Conservation (phyloP, 2,329 filamentous ascomycete species). For the Fusarium sororula region DNA sequence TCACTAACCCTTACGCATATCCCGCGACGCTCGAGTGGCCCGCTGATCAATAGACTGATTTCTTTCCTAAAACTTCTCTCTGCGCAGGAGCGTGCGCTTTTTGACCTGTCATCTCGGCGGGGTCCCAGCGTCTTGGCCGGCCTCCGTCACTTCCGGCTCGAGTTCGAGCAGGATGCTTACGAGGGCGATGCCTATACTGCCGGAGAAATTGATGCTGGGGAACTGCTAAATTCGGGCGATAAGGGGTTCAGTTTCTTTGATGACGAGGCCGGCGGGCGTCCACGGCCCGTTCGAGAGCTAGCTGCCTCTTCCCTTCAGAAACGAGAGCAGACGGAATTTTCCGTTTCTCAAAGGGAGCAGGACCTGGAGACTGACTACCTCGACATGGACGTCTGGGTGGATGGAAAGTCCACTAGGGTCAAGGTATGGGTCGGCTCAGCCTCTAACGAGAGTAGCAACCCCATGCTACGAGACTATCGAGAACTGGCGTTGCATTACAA, state of each 20-base stretch:
- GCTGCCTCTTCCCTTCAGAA: not conserved
- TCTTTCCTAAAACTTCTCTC: slow-evolving; percentile 58
- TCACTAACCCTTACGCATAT: slow-evolving; percentile 64
- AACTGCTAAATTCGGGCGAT: slow-evolving; percentile 53
- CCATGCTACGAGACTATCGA: slow-evolving; percentile 59
- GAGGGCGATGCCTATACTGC: slow-evolving; percentile 48
- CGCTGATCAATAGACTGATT: slow-evolving; percentile 57
- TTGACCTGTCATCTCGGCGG: slow-evolving; percentile 47
- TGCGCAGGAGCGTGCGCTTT: slow-evolving; percentile 59
- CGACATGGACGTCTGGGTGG: slow-evolving; percentile 37
- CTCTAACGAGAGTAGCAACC: slow-evolving; percentile 44
- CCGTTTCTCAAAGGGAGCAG: not conserved
- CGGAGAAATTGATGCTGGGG: slow-evolving; percentile 53
- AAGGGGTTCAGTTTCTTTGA: slow-evolving; percentile 58
- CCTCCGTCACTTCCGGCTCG: slow-evolving; percentile 62
- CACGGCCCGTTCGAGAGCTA: slow-evolving; percentile 8
- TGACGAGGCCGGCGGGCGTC: slow-evolving; percentile 17
- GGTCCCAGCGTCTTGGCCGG: slow-evolving; percentile 58
- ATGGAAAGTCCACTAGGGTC: slow-evolving; percentile 38
- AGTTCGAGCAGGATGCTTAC: slow-evolving; percentile 59
- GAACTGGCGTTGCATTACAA: slow-evolving; percentile 50
- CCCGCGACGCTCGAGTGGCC: slow-evolving; percentile 62
- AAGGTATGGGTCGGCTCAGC: slow-evolving; percentile 58
- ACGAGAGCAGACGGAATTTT: slow-evolving; percentile 6
- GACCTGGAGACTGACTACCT: slow-evolving; percentile 36